Evolutionary conservation across 495 filamentous ascomycete genomes (phyloP).

Genomic region (Hyaloscypha hepaticicola): DNA sequence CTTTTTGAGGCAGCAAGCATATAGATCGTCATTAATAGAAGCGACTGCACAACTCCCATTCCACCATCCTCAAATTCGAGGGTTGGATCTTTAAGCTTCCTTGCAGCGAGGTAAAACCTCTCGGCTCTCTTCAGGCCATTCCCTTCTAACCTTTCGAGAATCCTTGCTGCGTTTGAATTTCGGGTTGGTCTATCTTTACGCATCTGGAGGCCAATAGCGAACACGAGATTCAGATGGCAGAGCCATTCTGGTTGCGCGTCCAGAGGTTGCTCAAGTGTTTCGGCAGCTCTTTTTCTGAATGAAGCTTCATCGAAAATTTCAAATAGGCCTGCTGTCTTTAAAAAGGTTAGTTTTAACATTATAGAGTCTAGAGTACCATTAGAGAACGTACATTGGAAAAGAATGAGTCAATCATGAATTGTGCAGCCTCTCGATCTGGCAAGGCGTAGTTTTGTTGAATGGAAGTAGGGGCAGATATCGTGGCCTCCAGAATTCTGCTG

Average conservation of each 20-base stretch:
- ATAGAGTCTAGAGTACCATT: too few species aligned
- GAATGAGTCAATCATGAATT: conserved; percentile 8
- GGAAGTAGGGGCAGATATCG: background rate
- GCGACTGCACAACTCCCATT: conserved; percentile 8
- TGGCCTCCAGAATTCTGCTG: conserved; percentile 12
- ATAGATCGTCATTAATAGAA: conserved; percentile 6
- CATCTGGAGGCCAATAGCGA: conserved; percentile 12
- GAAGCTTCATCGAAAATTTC: background rate
- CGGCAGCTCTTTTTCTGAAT: background rate
- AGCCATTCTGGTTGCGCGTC: conserved; percentile 10
- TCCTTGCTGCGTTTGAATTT: background rate
- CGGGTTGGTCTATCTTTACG: background rate
- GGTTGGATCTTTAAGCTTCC: background rate
- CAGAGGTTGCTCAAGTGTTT: conserved; percentile 3
- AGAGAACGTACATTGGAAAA: conserved; percentile 6
- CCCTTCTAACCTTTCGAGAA: background rate
- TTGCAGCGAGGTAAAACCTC: conserved; percentile 10
- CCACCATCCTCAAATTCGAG: conserved; percentile 7
- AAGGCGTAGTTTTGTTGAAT: conserved; percentile 12
- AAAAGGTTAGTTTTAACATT: background rate
- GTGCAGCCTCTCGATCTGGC: conserved; percentile 9
- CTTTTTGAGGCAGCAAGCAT: conserved; percentile 16
- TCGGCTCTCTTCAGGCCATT: conserved; percentile 10
- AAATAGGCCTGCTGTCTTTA: conserved; percentile 1
- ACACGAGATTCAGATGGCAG: conserved; percentile 12